These are phyloP conservation scores for Isoetes taiwanensis DNA, from an alignment of 75 land plant genomes.

Conservation along the genomic window DNA sequence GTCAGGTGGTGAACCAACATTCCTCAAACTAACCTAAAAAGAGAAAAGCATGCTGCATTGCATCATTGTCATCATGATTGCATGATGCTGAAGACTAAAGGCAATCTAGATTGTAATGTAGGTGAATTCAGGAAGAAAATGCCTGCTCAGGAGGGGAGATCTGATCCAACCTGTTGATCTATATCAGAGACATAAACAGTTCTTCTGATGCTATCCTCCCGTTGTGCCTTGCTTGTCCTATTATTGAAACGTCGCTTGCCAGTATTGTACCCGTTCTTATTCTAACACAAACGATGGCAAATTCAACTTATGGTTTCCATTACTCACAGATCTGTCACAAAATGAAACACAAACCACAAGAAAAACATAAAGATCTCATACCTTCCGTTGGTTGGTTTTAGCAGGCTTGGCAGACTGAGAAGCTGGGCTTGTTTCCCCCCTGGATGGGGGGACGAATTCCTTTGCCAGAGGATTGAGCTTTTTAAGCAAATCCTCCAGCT, in stretches of 20 bases:
- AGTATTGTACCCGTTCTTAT: slow-evolving; percentile 42
- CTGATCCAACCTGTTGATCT: slow-evolving; percentile 69
- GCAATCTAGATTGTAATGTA: too few species aligned
- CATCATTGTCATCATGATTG: too few species aligned
- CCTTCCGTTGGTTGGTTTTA: slow-evolving; percentile 11
- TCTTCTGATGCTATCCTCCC: slow-evolving; percentile 73
- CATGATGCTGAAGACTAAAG: too few species aligned
- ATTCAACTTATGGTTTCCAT: too few species aligned
- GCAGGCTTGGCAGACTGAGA: slow-evolving; percentile 7
- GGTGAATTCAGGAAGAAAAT: too few species aligned
- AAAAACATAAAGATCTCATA: slow-evolving; percentile 7
- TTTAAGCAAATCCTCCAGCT: slow-evolving; percentile 65
- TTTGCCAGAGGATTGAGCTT: slow-evolving; percentile 92
- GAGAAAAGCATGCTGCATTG: neutral
- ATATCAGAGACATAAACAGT: slow-evolving; percentile 97
- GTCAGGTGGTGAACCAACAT: too few species aligned
- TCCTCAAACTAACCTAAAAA: too few species aligned
- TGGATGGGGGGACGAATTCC: slow-evolving; percentile 82
- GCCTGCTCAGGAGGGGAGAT: neutral
- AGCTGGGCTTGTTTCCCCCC: slow-evolving; percentile 14
- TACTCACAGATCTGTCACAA: too few species aligned
- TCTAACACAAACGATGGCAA: slow-evolving; percentile 18
- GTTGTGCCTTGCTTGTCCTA: slow-evolving; percentile 60
- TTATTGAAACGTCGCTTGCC: slow-evolving; percentile 58
- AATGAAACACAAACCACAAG: too few species aligned